Percentiles rank a stretch among this genome's conserved stretches.
These are phyloP conservation scores for Kodamaea suecica DNA, from an alignment of 1,139 yeast genomes.

Conservation along the genomic window DNA sequence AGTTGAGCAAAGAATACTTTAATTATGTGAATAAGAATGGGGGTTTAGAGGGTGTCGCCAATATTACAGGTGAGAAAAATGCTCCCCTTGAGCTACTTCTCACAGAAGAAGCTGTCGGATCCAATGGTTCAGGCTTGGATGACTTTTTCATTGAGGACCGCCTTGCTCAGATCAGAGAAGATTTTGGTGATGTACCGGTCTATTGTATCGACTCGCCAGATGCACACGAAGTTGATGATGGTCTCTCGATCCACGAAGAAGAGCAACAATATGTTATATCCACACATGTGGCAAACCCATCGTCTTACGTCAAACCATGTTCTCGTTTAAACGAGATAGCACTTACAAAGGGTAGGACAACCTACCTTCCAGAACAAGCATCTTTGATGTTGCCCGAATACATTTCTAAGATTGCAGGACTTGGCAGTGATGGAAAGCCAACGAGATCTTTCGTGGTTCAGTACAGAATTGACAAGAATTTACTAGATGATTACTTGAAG, in stretches of 20 bases:
- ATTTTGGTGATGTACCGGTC: conserved; percentile 47
- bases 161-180: conserved; percentile 27
- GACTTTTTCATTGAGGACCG: conserved; percentile 39
- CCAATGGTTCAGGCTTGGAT: conserved; percentile 3
- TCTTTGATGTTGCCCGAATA: conserved; percentile 68
- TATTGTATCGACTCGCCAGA: conserved; percentile 81
- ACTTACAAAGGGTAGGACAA: conserved; percentile 58
- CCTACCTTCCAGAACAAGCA: conserved; percentile 68
- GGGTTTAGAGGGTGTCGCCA: not conserved
- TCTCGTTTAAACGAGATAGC: conserved; percentile 59
- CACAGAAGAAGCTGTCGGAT: not conserved
- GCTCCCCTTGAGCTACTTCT: not conserved
- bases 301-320: conserved; percentile 52
- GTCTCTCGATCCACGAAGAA: conserved; percentile 57
- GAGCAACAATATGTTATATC: conserved; percentile 44
- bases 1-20: conserved; percentile 42
- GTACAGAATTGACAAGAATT: conserved; percentile 25
- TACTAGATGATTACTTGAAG: conserved; percentile 24
- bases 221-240: conserved; percentile 95
- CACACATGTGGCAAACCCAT: conserved; percentile 87
- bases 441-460: conserved; percentile 51
- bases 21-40: conserved; percentile 23
- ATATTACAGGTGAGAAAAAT: not conserved
- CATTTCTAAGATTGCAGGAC: conserved; percentile 52
- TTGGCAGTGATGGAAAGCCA: conserved; percentile 46